phyloP scores from a whole-genome alignment of 495 filamentous ascomycete species.

The Neurospora africana region DNA sequence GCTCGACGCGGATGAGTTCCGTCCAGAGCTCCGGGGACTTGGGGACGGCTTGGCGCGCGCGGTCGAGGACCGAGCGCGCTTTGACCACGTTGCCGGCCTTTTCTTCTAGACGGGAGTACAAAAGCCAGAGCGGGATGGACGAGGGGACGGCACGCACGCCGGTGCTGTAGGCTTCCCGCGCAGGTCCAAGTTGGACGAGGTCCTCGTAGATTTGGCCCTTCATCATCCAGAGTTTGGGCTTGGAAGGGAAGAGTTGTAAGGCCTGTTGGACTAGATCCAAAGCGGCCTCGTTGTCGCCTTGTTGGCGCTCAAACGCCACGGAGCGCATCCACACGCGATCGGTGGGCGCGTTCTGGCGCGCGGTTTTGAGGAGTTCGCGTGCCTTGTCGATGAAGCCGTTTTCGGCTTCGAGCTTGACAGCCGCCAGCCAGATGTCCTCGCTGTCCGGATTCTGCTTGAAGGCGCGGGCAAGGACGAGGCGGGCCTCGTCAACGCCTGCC shows the following conservation, averaged over 20 bases:
- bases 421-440: conserved; percentile 93
- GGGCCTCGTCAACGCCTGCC: conserved; percentile 58
- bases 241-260: conserved; percentile 74
- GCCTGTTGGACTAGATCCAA: conserved; percentile 81
- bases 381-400: conserved; percentile 71
- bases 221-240: conserved; percentile 93
- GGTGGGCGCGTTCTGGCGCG: conserved; percentile 76
- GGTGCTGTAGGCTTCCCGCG: conserved; percentile 81
- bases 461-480: conserved; percentile 69
- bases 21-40: conserved; percentile 80
- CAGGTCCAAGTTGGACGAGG: conserved; percentile 64
- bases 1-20: conserved; percentile 84
- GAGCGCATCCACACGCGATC: conserved; percentile 96
- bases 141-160: conserved; percentile 79
- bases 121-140: conserved; percentile 78
- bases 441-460: conserved; percentile 92
- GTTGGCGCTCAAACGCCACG: conserved; percentile 80
- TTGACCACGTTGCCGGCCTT: conserved; percentile 74
- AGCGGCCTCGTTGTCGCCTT: conserved; percentile 65
- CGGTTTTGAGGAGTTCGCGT: conserved; percentile 64
- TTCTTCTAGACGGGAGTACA: conserved; percentile 82
- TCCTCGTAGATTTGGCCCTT: conserved; percentile 95
- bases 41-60: conserved; percentile 73
- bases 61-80: conserved; percentile 83
- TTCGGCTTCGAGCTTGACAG: conserved; percentile 90